Evolutionary conservation across 139 green algal species (phyloP), one percentile per base, ranked within the genome.

Genomic region (Auxenochlorella pyrenoidosa): DNA sequence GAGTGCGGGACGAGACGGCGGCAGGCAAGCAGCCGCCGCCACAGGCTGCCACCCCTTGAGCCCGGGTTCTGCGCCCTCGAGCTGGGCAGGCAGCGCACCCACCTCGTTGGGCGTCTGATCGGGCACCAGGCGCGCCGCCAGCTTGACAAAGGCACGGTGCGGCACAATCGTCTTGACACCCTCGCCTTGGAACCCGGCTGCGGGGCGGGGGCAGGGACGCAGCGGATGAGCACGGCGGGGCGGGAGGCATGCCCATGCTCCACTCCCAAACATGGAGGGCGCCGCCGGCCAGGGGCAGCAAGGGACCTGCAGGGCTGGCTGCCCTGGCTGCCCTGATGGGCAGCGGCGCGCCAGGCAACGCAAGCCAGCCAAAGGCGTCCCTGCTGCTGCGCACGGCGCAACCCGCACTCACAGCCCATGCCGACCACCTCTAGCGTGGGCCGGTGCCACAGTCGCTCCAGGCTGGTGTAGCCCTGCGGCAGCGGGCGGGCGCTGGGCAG

Each of bases 101-200:
- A 68, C 30, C 88, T 89, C 84, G 87, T 80, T 85, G 1, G 92
- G 92, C 16, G 34, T 66, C 81, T 94, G 92, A 36, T 89, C 85
- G 10, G 93, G 89, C n/a, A 96, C 94, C 70, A 96, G 89, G 8
- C 94, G 82, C 41, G 88, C 92, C 12, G 90, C 90, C 13, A 97
- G 80, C 90, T 97, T 97, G 68, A 91, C 94, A 32, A 75, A 86
- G 21, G 93, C 93, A 6, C 44, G 79, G 19, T 83, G 60, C 0
- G 94, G 93, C 5, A 97, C 86, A 63, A 97, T 90, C 21, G 94
- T 97, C 88, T 97, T 97, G 79, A 97, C 93, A 77, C 93, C 94
- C 76, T 89, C 82, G 0, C 93, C 93, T 28, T 66, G n/a, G 75
- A 84, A 89, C 16, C 92, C 72, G 26, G 60, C 59, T 75, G 70